Evolutionary conservation across 176 grass and related monocot genomes (phyloP), one percentile per base, ranked within the genome.

Genomic region (Bolboschoenus planiculmis): DNA sequence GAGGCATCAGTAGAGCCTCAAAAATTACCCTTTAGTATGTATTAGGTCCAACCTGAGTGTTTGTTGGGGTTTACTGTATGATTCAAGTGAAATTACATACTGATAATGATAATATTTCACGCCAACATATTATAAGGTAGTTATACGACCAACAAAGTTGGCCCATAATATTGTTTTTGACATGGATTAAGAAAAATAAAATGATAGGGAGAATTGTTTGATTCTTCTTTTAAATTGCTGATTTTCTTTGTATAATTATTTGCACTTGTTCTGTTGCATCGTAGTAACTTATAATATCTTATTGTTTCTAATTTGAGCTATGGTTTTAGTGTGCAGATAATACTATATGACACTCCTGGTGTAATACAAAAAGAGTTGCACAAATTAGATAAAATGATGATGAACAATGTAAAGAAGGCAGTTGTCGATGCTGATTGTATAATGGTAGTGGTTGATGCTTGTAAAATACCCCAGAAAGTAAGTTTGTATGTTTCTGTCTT

Each of bases 241-340:
- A 20, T 66, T 7, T 66, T 2, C 13, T 36, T 66, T 65, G 27
- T 62, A 15, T 15, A 62, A 63, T 63, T 31, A 29, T 31, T 63
- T 63, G 60, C 58, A 62, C 29, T 63, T 33, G 8, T 59, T 3
- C 2, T 3, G 56, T 59, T 59, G 56, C 56, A 58, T 58, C 10
- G 7, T 58, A 33, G 29, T 34, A 66, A 66, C 14, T 30, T 29
- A 10, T 27, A 27, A 76, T 50, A 50, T 79, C 14, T 53, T 73
- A 50, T 56, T 87, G 47, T 56, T 35, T 75, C 90, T 95, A 86
- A 93, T 92, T 88, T 70, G 78, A 91, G 78, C 86, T 70, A 90
- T 80, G 92, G 81, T 92, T 88, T 88, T 98, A 95, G 96, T 91
- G 89, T 93, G 86, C 92, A 98, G 96, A 93, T 98, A 87, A 95